phyloP scores from a whole-genome alignment of 2,329 filamentous ascomycete genomes.

The Aspergillus texensis region DNA sequence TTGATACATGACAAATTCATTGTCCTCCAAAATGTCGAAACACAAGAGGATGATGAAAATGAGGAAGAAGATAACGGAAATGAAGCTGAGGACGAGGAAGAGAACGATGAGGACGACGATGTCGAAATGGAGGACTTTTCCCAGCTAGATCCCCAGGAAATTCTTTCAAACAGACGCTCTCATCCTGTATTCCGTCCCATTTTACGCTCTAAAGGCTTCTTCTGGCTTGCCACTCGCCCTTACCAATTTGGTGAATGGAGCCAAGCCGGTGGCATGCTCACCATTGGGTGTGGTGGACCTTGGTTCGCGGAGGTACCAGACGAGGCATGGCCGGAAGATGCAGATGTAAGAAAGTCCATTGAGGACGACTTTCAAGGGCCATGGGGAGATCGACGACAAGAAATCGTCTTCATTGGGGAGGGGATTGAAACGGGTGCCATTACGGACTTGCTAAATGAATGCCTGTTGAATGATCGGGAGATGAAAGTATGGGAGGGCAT shows the following conservation, averaged over 20 bases:
- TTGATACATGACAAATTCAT: slow-evolving; percentile 51
- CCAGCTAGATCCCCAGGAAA: slow-evolving; percentile 34
- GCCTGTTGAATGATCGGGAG: slow-evolving; percentile 64
- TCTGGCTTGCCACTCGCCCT: slow-evolving; percentile 48
- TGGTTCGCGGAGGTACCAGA: slow-evolving; percentile 63
- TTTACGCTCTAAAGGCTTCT: slow-evolving; percentile 49
- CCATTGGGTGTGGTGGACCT: slow-evolving; percentile 43
- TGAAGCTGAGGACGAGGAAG: slow-evolving; percentile 25
- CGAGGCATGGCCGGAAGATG: slow-evolving; percentile 55
- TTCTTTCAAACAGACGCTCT: slow-evolving; percentile 43
- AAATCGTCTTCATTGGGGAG: slow-evolving; percentile 74
- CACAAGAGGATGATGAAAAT: slow-evolving; percentile 24
- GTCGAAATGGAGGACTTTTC: slow-evolving; percentile 33
- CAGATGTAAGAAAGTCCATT: slow-evolving; percentile 52
- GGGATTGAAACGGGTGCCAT: slow-evolving; percentile 58
- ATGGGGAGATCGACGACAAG: slow-evolving; percentile 72
- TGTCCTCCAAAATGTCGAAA: slow-evolving; percentile 41
- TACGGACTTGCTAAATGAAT: slow-evolving; percentile 59
- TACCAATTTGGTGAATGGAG: slow-evolving; percentile 49
- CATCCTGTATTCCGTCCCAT: slow-evolving; percentile 42
- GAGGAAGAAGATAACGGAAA: slow-evolving; percentile 30
- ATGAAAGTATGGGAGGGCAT: slow-evolving; percentile 57
- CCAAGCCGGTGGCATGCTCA: slow-evolving; percentile 50
- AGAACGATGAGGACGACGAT: slow-evolving; percentile 26
- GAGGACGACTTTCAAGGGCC: slow-evolving; percentile 52